Evolutionary conservation across 139 green algal species (phyloP).

Genomic region (Auxenochlorella pyrenoidosa): DNA sequence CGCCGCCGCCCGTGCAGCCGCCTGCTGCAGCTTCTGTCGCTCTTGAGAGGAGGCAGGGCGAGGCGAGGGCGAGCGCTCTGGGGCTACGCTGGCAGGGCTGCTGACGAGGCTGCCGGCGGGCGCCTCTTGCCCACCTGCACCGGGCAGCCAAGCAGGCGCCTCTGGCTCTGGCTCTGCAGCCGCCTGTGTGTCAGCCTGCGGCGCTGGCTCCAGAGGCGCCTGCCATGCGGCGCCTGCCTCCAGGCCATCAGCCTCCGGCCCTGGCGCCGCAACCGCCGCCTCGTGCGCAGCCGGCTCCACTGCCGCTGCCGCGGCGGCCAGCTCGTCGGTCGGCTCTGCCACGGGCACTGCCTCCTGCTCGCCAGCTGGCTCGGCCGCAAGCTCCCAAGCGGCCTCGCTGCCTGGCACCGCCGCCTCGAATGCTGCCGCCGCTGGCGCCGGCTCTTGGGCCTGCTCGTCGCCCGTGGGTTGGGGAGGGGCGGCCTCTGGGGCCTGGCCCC

Average conservation of each 20-base stretch:
- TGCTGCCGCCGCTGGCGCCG: neutral
- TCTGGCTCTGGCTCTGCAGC: neutral
- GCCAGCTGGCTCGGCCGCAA: neutral
- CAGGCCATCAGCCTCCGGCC: neutral
- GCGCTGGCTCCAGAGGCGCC: too few relatives aligned
- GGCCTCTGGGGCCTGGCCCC: neutral
- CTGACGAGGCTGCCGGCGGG: neutral
- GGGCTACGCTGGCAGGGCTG: neutral
- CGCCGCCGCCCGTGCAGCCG: neutral
- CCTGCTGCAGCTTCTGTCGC: neutral
- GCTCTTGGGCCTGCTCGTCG: neutral
- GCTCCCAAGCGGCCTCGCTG: neutral
- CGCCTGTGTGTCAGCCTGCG: too few relatives aligned
- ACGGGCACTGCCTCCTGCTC: neutral
- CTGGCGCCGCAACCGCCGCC: neutral
- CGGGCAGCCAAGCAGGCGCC: neutral
- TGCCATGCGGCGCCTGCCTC: too few relatives aligned
- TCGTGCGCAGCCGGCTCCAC: neutral
- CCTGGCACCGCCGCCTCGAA: neutral
- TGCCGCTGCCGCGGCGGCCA: neutral
- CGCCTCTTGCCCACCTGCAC: neutral
- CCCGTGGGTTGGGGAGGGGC: neutral
- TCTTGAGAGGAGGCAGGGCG: neutral
- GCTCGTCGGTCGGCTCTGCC: too few relatives aligned
- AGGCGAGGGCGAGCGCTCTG: neutral